Conservation (phyloP, 2,329 filamentous ascomycete species). For the Talaromyces albobiverticillius region DNA sequence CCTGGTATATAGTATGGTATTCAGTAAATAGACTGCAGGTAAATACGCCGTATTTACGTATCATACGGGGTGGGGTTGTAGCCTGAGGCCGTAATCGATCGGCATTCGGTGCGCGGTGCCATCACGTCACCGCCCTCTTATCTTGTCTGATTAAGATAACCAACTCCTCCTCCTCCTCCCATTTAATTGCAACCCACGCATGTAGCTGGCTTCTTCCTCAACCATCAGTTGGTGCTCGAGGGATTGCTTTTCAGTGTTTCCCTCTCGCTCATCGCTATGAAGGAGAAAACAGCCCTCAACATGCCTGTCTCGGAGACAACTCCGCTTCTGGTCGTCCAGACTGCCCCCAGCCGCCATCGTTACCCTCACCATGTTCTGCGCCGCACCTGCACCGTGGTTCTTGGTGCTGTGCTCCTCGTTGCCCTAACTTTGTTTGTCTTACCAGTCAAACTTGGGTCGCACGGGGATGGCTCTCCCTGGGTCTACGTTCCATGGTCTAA, state of each 20-base stretch:
- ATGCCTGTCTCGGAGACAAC: conserved; percentile 40
- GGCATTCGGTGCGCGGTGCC: not conserved
- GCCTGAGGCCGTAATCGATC: no score
- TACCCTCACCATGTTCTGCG: conserved; percentile 44
- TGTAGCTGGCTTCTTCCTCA: not conserved
- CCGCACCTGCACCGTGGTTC: conserved; percentile 39
- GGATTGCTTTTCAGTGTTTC: not conserved
- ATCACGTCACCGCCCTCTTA: conserved; percentile 12
- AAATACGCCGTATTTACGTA: not conserved
- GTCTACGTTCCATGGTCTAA: conserved; percentile 40
- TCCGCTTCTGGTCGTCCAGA: conserved; percentile 41
- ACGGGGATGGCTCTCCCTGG: conserved; percentile 35
- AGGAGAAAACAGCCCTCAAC: conserved; percentile 27
- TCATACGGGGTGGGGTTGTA: not conserved
- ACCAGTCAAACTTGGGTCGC: conserved; percentile 37
- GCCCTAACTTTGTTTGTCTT: conserved; percentile 41
- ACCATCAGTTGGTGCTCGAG: not conserved
- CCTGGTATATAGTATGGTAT: no score
- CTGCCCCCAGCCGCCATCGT: conserved; percentile 37
- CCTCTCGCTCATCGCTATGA: conserved; percentile 21
- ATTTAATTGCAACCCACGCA: not conserved
- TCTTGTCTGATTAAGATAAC: conserved; percentile 1
- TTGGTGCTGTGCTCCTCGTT: conserved; percentile 37
- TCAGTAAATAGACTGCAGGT: no score
- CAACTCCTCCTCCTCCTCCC: no score